phyloP scores from a whole-genome alignment of 768 basidiomycete genomes.

The Hericium coralloides region DNA sequence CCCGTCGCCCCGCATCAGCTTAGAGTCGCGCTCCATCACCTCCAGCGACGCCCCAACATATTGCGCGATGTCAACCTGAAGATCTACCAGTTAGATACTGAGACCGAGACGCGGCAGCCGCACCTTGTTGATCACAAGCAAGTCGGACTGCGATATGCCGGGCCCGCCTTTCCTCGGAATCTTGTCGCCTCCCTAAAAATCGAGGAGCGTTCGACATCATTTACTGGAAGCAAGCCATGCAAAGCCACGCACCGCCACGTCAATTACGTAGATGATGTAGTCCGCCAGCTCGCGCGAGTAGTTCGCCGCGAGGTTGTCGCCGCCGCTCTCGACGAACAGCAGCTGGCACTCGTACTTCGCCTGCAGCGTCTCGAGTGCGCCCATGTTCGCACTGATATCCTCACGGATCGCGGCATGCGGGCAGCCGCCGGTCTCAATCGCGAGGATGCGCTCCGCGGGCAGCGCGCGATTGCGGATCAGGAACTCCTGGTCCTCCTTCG shows the following conservation, averaged over 20 bases:
- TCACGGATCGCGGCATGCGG: constrained; percentile 98
- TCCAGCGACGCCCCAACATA: constrained; percentile 89
- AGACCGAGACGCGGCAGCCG: background rate
- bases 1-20: constrained; percentile 88
- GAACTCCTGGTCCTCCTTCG: constrained; percentile 96
- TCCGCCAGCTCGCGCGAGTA: constrained; percentile 95
- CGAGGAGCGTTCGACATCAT: background rate
- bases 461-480: constrained; percentile 89
- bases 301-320: constrained; percentile 95
- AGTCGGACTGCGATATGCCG: constrained; percentile 92
- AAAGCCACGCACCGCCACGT: constrained; percentile 54
- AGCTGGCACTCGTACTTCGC: constrained; percentile 85
- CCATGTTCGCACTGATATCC: constrained; percentile 96
- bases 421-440: constrained; percentile 97
- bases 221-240: background rate
- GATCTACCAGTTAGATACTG: background rate
- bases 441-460: constrained; percentile 75
- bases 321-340: constrained; percentile 92
- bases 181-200: constrained; percentile 86
- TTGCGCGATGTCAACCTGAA: constrained; percentile 85
- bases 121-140: constrained; percentile 94
- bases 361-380: constrained; percentile 90
- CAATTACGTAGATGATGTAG: constrained; percentile 92
- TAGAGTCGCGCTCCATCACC: constrained; percentile 92
- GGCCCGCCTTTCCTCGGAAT: constrained; percentile 98